Conservation (phyloP, 2,329 filamentous ascomycete species). For the Sporothrix curviconia region DNA sequence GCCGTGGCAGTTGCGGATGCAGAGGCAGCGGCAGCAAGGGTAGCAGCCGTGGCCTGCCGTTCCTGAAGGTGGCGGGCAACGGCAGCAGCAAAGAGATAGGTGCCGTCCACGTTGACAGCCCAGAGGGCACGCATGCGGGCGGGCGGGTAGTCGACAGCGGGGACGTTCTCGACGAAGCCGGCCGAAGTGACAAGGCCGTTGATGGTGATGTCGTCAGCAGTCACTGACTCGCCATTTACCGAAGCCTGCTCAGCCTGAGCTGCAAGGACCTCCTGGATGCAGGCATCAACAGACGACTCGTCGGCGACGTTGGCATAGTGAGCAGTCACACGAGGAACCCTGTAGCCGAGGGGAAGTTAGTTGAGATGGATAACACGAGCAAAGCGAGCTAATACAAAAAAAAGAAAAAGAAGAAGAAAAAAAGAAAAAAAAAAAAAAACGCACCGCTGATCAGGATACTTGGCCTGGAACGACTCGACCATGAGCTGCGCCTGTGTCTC, state of each 20-base stretch:
- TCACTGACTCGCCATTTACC: background rate
- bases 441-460: slow-evolving; percentile 70
- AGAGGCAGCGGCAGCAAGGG: slow-evolving; percentile 49
- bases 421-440: background rate
- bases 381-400: no score
- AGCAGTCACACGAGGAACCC: slow-evolving; percentile 72
- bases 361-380: background rate
- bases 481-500: slow-evolving; percentile 68
- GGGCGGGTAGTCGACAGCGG: slow-evolving; percentile 82
- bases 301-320: slow-evolving; percentile 85
- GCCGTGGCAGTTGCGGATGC: slow-evolving; percentile 43
- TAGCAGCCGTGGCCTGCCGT: slow-evolving; percentile 31
- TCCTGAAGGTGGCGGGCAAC: slow-evolving; percentile 87
- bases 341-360: background rate
- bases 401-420: no score
- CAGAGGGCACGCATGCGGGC: slow-evolving; percentile 90
- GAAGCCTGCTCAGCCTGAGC: slow-evolving; percentile 48
- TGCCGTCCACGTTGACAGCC: slow-evolving; percentile 88
- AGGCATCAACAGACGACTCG: slow-evolving; percentile 67
- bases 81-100: slow-evolving; percentile 77
- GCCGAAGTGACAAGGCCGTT: slow-evolving; percentile 94
- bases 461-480: slow-evolving; percentile 66
- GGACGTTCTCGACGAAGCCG: slow-evolving; percentile 93
- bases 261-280: slow-evolving; percentile 62
- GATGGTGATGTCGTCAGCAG: slow-evolving; percentile 47